Base-by-base conservation (phyloP, 2,329 filamentous ascomycete species). In the Lecanicillium sp. region DNA sequence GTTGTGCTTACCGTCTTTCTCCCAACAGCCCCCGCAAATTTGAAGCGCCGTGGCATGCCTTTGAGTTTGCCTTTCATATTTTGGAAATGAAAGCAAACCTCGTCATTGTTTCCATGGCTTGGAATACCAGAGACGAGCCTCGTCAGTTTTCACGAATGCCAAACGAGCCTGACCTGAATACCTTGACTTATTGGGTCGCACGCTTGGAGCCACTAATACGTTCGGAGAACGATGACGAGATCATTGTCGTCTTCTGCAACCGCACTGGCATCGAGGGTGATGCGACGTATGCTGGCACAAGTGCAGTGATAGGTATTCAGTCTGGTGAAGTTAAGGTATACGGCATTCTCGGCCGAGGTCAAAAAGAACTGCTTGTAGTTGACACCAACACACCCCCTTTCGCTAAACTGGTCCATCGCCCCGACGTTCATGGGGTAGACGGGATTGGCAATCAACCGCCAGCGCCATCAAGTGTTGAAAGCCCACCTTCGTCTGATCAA, bases 41-140 rank as follows among this genome's bases (percentile, higher is more conserved):
- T n/a, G 37, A 37, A 12, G 41, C 40, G 3, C 35, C 42, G 3
- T 49, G 45, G 45, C 25, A 33, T 1, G 29, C 22, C 0, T 48
- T 33, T 17, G 42, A 60, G 43, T 37, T 43, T 19, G 66, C 62
- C 0, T 70, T 64, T 25, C 73, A 80, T 30, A 63, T 78, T 15
- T 53, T 83, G 0, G 57, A 70, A 2, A 58, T 61, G 0, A 46
- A 67, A 2, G 69, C 77, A 0, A 73, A 78, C 12, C 45, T 89
- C 0, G 77, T 85, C 2, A 74, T 88, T 25, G 48, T 90, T 0
- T 77, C 74, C 4, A 89, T 89, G 85, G 83, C 85, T 0, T 90
- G 84, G 85, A 64, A 85, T 22, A 86, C 83, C 2, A 65, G 56
- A 40, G 76, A 67, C 44, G 70, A 66, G 49, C 67, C 58, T 2